Evolutionary conservation across 768 basidiomycete genomes (phyloP).

Genomic region (Tulasnella sp.): DNA sequence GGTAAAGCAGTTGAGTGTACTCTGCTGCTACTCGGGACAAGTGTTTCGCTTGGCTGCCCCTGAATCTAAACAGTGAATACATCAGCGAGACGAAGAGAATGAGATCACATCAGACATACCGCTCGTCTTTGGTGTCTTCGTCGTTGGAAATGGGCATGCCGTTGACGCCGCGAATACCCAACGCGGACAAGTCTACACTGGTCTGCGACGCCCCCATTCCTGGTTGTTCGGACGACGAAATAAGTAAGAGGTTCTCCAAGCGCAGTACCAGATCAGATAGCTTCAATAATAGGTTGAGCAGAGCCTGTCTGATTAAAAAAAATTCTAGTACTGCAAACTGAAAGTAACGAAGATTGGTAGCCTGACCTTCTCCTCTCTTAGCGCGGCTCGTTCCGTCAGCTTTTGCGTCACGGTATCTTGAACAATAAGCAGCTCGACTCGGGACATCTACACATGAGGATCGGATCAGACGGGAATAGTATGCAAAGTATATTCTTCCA

Average conservation of each 20-base stretch:
- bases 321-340: background rate
- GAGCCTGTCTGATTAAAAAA: slow-evolving; percentile 38
- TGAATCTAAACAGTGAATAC: slow-evolving; percentile 34
- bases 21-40: slow-evolving; percentile 77
- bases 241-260: slow-evolving; percentile 75
- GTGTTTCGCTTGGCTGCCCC: slow-evolving; percentile 64
- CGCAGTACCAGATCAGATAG: slow-evolving; percentile 86
- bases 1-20: slow-evolving; percentile 87
- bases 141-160: slow-evolving; percentile 13
- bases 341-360: background rate
- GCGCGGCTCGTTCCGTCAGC: slow-evolving; percentile 55
- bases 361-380: slow-evolving; percentile 79
- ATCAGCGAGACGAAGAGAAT: no score
- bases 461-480: background rate
- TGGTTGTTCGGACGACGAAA: slow-evolving; percentile 40
- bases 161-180: slow-evolving; percentile 8
- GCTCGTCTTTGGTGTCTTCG: slow-evolving; percentile 6
- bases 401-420: slow-evolving; percentile 71
- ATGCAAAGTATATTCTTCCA: no score
- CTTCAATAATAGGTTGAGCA: slow-evolving; percentile 79
- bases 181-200: slow-evolving; percentile 23
- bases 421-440: slow-evolving; percentile 43
- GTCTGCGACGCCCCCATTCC: slow-evolving; percentile 30
- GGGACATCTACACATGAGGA: slow-evolving; percentile 19
- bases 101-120: background rate